Evolutionary conservation across 2,329 filamentous ascomycete genomes (phyloP).

Genomic region (Diaporthe aspalathi): DNA sequence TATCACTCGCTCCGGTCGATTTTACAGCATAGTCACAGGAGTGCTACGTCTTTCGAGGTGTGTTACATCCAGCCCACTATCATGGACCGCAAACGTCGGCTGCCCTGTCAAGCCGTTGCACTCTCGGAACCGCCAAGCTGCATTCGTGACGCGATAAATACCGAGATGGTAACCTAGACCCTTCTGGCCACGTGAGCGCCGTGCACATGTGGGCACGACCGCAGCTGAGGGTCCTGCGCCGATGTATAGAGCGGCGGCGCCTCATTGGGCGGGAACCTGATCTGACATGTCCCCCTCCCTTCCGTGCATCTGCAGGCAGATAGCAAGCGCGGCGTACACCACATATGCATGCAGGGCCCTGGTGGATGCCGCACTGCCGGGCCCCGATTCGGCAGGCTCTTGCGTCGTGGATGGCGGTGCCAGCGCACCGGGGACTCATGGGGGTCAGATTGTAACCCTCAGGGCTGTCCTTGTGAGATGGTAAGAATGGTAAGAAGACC

Average conservation of each 20-base stretch:
- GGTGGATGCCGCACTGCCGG: constrained; percentile 21
- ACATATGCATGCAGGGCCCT: constrained; percentile 25
- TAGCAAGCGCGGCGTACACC: constrained; percentile 2
- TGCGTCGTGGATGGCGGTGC: neutral
- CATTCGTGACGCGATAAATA: neutral
- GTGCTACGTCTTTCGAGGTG: neutral
- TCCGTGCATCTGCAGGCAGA: neutral
- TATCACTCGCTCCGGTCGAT: neutral
- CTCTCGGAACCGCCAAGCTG: neutral
- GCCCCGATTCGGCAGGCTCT: constrained; percentile 2
- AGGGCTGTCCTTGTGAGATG: constrained; percentile 13
- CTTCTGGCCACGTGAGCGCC: constrained; percentile 3
- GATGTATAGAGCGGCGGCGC: neutral
- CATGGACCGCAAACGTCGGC: constrained; percentile 13
- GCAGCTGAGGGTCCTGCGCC: constrained; percentile 21
- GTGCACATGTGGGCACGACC: constrained; percentile 24
- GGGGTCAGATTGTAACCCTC: constrained; percentile 25
- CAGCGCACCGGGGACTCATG: constrained; percentile 14
- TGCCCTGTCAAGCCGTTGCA: neutral
- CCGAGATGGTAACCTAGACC: neutral
- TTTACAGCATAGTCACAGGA: neutral
- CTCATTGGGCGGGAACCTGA: constrained; percentile 2
- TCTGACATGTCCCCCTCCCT: neutral
- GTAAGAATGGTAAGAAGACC: neutral
- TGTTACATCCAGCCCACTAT: constrained; percentile 20